Percentiles rank a stretch among this genome's conserved stretches.
Conservation (phyloP, 805 yeast species). For the Yarrowia osloensis region DNA sequence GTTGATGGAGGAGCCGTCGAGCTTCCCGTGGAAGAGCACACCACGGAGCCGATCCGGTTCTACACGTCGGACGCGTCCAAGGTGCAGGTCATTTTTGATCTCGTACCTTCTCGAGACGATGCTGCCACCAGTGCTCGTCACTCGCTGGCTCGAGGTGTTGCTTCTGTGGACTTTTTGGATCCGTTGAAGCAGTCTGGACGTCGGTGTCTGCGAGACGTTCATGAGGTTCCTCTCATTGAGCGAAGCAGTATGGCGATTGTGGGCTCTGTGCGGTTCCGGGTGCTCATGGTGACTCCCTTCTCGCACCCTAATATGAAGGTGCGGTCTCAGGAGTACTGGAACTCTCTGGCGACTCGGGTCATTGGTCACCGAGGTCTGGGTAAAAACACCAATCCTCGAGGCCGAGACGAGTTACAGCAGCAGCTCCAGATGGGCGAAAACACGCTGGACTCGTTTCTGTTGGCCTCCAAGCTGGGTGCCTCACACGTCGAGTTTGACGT, state of each 20-base stretch:
- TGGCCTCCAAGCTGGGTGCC: conserved; percentile 95
- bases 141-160: conserved; percentile 71
- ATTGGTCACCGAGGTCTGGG: conserved; percentile 97
- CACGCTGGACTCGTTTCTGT: conserved; percentile 90
- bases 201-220: conserved; percentile 12
- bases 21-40: conserved; percentile 67
- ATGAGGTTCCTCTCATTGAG: conserved; percentile 74
- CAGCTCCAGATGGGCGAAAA: conserved; percentile 87
- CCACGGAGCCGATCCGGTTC: conserved; percentile 69
- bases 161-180: conserved; percentile 68
- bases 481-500: conserved; percentile 97
- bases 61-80: conserved; percentile 49
- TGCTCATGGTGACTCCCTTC: conserved; percentile 70
- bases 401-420: conserved; percentile 40
- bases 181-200: conserved; percentile 38
- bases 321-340: conserved; percentile 86
- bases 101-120: conserved; percentile 65
- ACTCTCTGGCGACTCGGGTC: conserved; percentile 81
- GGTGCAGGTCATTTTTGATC: conserved; percentile 71
- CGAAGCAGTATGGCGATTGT: conserved; percentile 68
- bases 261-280: conserved; percentile 77
- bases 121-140: conserved; percentile 49
- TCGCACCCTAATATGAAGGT: conserved; percentile 65
- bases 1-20: conserved; percentile 58
- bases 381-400: conserved; percentile 72